A percentile compares a stretch with the other conserved stretches of the same genome.
Evolutionary conservation across 768 basidiomycete species (phyloP).

Genomic region (Mycena galericulata): DNA sequence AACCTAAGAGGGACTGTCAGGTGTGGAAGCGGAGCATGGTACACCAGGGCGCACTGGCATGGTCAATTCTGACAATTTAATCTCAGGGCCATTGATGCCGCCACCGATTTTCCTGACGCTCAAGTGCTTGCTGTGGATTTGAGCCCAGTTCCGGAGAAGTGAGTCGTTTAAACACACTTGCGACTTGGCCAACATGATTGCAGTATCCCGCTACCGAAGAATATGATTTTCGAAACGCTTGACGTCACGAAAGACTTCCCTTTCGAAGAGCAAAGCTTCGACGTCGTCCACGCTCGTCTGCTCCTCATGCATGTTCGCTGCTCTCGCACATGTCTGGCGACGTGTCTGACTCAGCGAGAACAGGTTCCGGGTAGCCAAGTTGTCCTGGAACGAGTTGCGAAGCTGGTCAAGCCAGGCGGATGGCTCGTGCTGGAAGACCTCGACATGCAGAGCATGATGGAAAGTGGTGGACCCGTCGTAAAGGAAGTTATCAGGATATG

Average conservation of each 20-base stretch:
- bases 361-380: conserved; percentile 7
- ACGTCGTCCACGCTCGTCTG: conserved; percentile 10
- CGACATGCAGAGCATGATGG: neutral
- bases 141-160: neutral
- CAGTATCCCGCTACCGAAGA: conserved; percentile 9
- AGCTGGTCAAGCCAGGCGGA: conserved; percentile 19
- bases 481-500: neutral
- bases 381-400: neutral
- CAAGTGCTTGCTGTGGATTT: conserved; percentile 11
- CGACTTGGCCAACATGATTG: neutral
- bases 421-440: conserved; percentile 17
- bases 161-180: neutral
- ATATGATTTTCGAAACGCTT: neutral
- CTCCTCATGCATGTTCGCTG: conserved; percentile 10
- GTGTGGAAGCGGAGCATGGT: conserved; percentile 21
- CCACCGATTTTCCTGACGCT: conserved; percentile 2
- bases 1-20: neutral
- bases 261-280: neutral
- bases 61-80: no score
- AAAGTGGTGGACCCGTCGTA: neutral
- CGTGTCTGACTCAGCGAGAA: neutral
- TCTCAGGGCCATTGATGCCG: conserved; percentile 19
- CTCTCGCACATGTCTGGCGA: no score
- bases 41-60: neutral
- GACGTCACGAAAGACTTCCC: neutral